Percentiles rank a stretch among this genome's conserved stretches.
phyloP scores from a whole-genome alignment of 129 eudicot genomes.

The Logfia minima region DNA sequence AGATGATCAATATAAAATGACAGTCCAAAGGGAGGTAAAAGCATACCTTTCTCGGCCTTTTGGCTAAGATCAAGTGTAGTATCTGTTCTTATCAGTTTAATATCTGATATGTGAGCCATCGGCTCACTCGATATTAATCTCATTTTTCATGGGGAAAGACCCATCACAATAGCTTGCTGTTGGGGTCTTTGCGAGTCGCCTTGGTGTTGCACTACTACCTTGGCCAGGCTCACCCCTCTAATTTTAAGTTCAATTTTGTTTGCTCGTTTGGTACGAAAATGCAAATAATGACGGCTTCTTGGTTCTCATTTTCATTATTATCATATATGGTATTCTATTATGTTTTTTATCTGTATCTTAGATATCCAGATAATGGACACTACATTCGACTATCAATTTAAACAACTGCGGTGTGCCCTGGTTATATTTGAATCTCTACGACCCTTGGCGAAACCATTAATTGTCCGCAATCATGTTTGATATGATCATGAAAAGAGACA shows the following conservation, averaged over 20 bases:
- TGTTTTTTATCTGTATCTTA: too few species aligned
- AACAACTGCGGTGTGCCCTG: too few species aligned
- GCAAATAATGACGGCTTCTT: not conserved
- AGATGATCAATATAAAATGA: not conserved
- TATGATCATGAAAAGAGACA: not conserved
- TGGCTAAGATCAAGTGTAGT: constrained; percentile 86
- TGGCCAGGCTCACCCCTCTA: not conserved
- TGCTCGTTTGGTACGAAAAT: too few species aligned
- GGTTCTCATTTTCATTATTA: not conserved
- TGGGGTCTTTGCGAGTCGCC: not conserved
- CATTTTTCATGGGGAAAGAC: constrained; percentile 30
- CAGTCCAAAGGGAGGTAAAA: not conserved
- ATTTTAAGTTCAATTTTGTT: not conserved
- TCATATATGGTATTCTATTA: not conserved
- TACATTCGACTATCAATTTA: too few species aligned
- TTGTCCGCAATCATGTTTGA: not conserved
- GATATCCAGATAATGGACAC: too few species aligned
- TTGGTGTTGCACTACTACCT: not conserved
- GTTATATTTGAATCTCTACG: too few species aligned
- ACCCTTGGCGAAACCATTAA: too few species aligned
- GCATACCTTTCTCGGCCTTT: constrained; percentile 86
- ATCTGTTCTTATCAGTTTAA: constrained; percentile 72
- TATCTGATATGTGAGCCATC: constrained; percentile 38
- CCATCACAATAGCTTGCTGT: constrained; percentile 32
- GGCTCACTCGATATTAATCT: constrained; percentile 34